Percentiles rank a stretch among this genome's conserved stretches.
Evolutionary conservation across 106 monocot species (phyloP).

Genomic region (Dendrobium huoshanense): DNA sequence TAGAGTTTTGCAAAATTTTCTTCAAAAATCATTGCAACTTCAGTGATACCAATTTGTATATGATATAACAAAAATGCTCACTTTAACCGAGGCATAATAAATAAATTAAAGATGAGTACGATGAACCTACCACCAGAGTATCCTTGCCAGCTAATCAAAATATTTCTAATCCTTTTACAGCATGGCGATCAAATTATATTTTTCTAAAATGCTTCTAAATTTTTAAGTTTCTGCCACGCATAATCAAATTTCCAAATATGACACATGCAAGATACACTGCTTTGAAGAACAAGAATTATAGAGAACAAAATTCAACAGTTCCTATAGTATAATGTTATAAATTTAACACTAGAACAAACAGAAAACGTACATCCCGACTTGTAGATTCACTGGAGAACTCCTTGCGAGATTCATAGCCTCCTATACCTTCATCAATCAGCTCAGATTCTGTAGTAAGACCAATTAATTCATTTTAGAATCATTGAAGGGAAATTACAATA

Average conservation of each 20-base stretch:
- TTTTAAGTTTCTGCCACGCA: neutral
- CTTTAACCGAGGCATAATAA: no score
- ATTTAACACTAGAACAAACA: neutral
- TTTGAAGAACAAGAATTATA: no score
- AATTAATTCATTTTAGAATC: constrained; percentile 4
- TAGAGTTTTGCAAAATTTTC: no score
- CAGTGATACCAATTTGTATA: no score
- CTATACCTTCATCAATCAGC: constrained; percentile 23
- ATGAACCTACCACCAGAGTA: no score
- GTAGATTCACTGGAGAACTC: constrained; percentile 15
- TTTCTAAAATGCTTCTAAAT: neutral
- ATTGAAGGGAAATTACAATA: constrained; percentile 3
- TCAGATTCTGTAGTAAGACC: constrained; percentile 24
- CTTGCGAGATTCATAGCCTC: constrained; percentile 14
- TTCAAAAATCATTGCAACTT: no score
- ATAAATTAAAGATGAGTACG: no score
- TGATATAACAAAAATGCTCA: no score
- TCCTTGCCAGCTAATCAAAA: no score
- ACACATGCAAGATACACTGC: neutral
- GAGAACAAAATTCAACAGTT: neutral
- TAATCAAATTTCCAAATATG: neutral
- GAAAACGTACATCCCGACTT: constrained; percentile 31
- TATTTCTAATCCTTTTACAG: no score
- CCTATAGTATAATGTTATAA: neutral
- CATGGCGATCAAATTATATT: neutral